Percentiles rank a stretch among this genome's conserved stretches.
Evolutionary conservation across 2,329 filamentous ascomycete genomes (phyloP).

Genomic region (Fusarium mundagurra): DNA sequence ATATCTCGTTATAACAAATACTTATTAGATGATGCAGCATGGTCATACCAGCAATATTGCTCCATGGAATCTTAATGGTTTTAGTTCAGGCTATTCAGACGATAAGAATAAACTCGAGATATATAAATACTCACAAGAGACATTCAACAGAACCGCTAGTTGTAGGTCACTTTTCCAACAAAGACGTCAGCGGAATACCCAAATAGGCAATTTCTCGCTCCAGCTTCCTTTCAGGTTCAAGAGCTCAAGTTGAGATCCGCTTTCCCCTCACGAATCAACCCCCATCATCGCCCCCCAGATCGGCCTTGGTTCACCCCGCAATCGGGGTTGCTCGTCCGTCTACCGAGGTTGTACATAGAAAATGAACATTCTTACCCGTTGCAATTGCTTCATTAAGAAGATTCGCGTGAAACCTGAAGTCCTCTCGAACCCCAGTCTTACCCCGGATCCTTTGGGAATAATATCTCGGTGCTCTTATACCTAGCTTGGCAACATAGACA

Average conservation of each 20-base stretch:
- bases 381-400: slow-evolving; percentile 10
- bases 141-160: background rate
- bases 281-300: slow-evolving; percentile 31
- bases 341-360: slow-evolving; percentile 35
- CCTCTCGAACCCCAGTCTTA: slow-evolving; percentile 3
- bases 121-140: background rate
- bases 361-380: slow-evolving; percentile 22
- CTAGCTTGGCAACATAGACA: slow-evolving; percentile 5
- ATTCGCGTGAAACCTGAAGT: background rate
- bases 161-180: background rate
- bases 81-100: background rate
- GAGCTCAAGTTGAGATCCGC: slow-evolving; percentile 23
- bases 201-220: slow-evolving; percentile 26
- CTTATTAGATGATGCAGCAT: background rate
- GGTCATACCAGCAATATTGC: too few species aligned
- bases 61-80: background rate
- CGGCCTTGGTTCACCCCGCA: slow-evolving; percentile 31
- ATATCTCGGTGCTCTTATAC: background rate
- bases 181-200: slow-evolving; percentile 12
- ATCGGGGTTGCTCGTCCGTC: slow-evolving; percentile 29
- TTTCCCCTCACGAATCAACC: slow-evolving; percentile 33
- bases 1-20: background rate
- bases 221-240: slow-evolving; percentile 21
- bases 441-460: background rate
- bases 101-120: background rate